Evolutionary conservation across 352 stramenopile species (phyloP).

Genomic region (Lagenidium giganteum): DNA sequence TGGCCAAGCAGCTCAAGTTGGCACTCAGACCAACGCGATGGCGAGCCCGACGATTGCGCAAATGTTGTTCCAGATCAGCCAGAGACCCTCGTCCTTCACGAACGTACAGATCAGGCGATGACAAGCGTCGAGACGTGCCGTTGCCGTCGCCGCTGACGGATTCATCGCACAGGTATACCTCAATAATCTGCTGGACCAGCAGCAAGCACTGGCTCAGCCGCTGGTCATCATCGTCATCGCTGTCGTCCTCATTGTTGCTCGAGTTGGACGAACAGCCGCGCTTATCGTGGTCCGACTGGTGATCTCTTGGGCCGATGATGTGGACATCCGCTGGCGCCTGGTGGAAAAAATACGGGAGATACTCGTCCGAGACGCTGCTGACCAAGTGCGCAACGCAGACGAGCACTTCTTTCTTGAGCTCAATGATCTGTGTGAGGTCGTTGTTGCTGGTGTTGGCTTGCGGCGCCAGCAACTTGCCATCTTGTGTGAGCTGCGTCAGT

Average conservation of each 20-base stretch:
- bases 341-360: constrained; percentile 41
- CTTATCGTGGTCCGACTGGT: neutral
- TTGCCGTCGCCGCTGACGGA: neutral
- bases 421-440: constrained; percentile 8
- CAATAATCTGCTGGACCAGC: constrained; percentile 45
- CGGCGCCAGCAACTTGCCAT: constrained; percentile 32
- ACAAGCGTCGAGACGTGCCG: constrained; percentile 29
- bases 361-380: constrained; percentile 39
- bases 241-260: no score
- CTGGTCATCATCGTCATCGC: no score
- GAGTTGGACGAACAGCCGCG: no score
- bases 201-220: no score
- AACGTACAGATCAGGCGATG: constrained; percentile 40
- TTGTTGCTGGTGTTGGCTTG: neutral
- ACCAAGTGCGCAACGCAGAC: constrained; percentile 60
- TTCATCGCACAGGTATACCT: constrained; percentile 47
- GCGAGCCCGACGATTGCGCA: constrained; percentile 36
- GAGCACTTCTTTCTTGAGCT: constrained; percentile 57
- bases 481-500: constrained; percentile 42
- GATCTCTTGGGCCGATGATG: neutral
- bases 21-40: constrained; percentile 33
- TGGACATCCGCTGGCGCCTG: no score
- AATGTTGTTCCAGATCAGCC: constrained; percentile 46
- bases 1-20: no score
- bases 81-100: constrained; percentile 37